Evolutionary conservation across 768 basidiomycete species (phyloP).

Genomic region (Strobilomyces confusus): DNA sequence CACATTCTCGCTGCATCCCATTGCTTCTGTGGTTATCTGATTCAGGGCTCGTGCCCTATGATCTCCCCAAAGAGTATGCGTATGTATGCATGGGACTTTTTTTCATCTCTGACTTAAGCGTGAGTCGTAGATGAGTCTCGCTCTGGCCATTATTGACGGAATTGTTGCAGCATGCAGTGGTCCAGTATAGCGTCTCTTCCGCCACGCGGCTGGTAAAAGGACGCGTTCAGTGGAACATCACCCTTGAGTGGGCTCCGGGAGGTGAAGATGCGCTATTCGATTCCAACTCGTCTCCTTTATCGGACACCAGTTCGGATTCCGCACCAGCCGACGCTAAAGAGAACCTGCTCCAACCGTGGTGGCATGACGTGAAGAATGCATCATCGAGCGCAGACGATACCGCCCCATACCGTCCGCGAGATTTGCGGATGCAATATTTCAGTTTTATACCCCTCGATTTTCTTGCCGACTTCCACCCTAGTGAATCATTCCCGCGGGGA

Average conservation of each 20-base stretch:
- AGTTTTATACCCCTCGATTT: slow-evolving; percentile 31
- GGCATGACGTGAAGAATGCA: slow-evolving; percentile 15
- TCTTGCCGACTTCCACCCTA: slow-evolving; percentile 28
- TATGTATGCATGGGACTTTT: slow-evolving; percentile 48
- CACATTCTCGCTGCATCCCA: slow-evolving; percentile 36
- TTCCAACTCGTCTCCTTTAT: background rate
- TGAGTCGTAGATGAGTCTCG: slow-evolving; percentile 16
- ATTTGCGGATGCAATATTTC: slow-evolving; percentile 25
- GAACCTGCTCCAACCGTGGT: slow-evolving; percentile 19
- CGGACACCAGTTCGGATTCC: background rate
- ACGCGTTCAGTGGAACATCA: slow-evolving; percentile 42
- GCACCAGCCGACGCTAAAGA: background rate
- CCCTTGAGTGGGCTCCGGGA: slow-evolving; percentile 47
- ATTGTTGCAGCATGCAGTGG: slow-evolving; percentile 15
- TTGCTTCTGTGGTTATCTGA: slow-evolving; percentile 39
- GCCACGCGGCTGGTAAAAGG: slow-evolving; percentile 20
- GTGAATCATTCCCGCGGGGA: slow-evolving; percentile 38
- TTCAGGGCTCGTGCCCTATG: slow-evolving; percentile 24
- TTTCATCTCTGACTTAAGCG: slow-evolving; percentile 38
- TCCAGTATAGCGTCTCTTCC: background rate
- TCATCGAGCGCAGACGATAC: background rate
- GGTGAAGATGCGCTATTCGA: slow-evolving; percentile 40
- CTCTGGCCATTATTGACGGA: background rate
- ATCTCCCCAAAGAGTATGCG: slow-evolving; percentile 35
- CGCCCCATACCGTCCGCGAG: slow-evolving; percentile 20